Evolutionary conservation across 305 asterid genomes (phyloP), one percentile per base, ranked within the genome.

Genomic region (Plantago lanceolata): DNA sequence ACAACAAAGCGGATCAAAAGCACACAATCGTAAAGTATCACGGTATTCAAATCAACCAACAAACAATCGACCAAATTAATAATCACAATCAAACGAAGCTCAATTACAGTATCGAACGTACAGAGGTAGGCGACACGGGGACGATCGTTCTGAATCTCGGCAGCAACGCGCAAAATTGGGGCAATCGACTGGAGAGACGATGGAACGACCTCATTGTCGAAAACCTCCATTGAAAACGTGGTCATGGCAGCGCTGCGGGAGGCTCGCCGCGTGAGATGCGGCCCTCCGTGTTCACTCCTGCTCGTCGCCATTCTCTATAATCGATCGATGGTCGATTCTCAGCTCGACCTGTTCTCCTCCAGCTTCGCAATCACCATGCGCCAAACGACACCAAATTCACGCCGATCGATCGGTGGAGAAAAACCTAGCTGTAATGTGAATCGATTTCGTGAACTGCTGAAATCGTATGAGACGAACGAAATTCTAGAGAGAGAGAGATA

Each of bases 111-210:
- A 67, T 64, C 13, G 21, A 29, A 52, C 89, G 60, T 77, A 94
- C 99, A 94, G 19, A 94, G 95, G 55, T 94, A 94, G 19, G 99
- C 91, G 60, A 90, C 95, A 51, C 99, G 99, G 13, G 99, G 96
- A 14, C 95, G 93, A 43, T 90, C 99, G 35, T 58, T 76, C 68
- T 86, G 85, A 72, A 94, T 76, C 72, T 94, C 99, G 2, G 85
- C 67, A 19, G 97, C 99, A 8, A 94, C 97, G 15, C 99, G 96
- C 26, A 94, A 91, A 64, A 94, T 83, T 33, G 96, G 99, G 8
- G 96, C 92, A 63, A 90, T 90, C 20, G 95, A 82, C 72, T 86
- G 97, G 59, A 94, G 86, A 19, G 99, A 88, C 13, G 97, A 88
- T 7, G 99, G 99, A n/a, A 90, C 99, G 35, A 94, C 97, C 82